Percentiles rank a stretch among this genome's conserved stretches.
These are phyloP conservation scores for Colletotrichum endophyticum DNA, from an alignment of 2,329 filamentous ascomycete species.

Conservation along the genomic window DNA sequence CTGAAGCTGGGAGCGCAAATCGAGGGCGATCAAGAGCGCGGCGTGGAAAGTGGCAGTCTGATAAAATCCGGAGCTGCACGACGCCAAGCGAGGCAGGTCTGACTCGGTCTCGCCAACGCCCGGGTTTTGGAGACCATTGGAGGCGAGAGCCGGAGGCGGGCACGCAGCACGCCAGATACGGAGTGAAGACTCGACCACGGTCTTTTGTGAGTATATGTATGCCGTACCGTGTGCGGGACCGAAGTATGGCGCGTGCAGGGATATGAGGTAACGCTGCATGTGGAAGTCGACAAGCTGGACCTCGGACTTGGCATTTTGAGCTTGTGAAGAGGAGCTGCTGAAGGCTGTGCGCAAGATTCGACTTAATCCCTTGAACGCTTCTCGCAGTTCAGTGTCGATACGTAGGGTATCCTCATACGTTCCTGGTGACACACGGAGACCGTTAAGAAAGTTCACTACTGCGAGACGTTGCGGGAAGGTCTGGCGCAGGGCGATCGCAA, in stretches of 20 bases:
- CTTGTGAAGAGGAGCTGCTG: not conserved
- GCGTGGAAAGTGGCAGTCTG: constrained; percentile 37
- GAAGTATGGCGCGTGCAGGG: constrained; percentile 61
- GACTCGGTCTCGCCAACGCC: not conserved
- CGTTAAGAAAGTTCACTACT: constrained; percentile 47
- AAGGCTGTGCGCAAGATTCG: constrained; percentile 32
- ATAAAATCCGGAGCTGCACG: constrained; percentile 46
- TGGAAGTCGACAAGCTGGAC: constrained; percentile 53
- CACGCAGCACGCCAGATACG: constrained; percentile 48
- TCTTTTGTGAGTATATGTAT: constrained; percentile 57
- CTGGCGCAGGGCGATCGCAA: constrained; percentile 45
- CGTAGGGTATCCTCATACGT: constrained; percentile 50
- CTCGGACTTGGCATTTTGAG: constrained; percentile 39
- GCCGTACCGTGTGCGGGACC: constrained; percentile 41
- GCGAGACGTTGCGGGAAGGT: constrained; percentile 48
- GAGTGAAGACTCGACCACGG: constrained; percentile 50
- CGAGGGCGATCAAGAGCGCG: constrained; percentile 40
- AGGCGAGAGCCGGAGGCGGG: constrained; percentile 26
- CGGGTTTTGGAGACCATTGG: constrained; percentile 1
- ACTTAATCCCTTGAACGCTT: constrained; percentile 45
- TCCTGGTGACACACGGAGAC: constrained; percentile 33
- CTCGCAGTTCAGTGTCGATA: constrained; percentile 46
- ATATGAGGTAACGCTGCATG: constrained; percentile 58
- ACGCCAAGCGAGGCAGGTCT: constrained; percentile 40
- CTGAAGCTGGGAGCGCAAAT: constrained; percentile 43